A percentile compares a stretch with the other conserved stretches of the same genome.
Evolutionary conservation across 1,139 yeast genomes (phyloP).

Genomic region (Nakaseomyces glabratus): DNA sequence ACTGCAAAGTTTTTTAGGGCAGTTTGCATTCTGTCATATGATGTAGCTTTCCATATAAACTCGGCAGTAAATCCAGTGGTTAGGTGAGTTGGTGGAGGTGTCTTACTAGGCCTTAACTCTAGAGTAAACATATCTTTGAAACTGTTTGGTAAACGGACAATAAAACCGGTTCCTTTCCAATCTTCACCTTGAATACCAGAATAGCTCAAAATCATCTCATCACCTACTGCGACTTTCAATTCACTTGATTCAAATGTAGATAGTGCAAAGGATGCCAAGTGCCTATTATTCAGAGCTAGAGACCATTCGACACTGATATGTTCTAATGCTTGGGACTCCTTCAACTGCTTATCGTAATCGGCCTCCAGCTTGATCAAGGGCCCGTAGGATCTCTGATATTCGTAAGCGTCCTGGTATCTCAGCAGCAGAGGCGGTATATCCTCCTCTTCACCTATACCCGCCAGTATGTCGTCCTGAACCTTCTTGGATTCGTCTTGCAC

Average conservation of each 20-base stretch:
- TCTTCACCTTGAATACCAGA: constrained; percentile 41
- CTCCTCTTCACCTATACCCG: constrained; percentile 37
- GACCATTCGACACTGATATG: constrained; percentile 73
- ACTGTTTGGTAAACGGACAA: constrained; percentile 63
- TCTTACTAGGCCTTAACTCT: constrained; percentile 44
- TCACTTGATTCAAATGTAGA: constrained; percentile 60
- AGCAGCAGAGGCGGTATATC: constrained; percentile 61
- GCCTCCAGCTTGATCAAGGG: constrained; percentile 79
- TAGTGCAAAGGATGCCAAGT: constrained; percentile 60
- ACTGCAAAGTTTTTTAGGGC: constrained; percentile 69
- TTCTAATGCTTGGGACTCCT: constrained; percentile 72
- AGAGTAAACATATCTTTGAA: constrained; percentile 63
- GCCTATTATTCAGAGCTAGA: constrained; percentile 53
- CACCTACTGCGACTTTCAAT: constrained; percentile 77
- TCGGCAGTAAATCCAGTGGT: constrained; percentile 72
- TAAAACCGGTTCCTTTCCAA: constrained; percentile 71
- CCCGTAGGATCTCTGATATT: constrained; percentile 77
- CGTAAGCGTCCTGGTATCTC: constrained; percentile 75
- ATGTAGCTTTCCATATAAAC: constrained; percentile 81
- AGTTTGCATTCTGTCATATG: constrained; percentile 76
- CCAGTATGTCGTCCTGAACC: constrained; percentile 35
- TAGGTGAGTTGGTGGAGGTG: constrained; percentile 40
- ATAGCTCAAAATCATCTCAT: constrained; percentile 61
- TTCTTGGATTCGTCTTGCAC: constrained; percentile 5
- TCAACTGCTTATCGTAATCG: constrained; percentile 63